These are phyloP conservation scores for Nakaseomyces glabratus DNA, from an alignment of 1,139 yeast species.

Conservation along the genomic window DNA sequence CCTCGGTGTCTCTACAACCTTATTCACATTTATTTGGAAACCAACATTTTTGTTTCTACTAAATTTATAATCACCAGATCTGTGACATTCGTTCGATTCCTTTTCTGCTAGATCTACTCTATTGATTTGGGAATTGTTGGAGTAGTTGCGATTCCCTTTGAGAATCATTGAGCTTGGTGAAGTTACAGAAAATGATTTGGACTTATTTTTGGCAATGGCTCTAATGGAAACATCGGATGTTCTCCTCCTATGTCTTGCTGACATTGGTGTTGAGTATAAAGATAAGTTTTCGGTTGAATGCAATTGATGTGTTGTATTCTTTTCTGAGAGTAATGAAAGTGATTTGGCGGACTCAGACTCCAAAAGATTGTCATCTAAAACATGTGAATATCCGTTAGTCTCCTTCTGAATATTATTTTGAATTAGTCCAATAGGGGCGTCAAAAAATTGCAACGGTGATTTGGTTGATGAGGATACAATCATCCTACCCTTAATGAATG, in stretches of 20 bases:
- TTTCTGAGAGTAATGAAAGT: conserved; percentile 6
- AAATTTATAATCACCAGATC: too few relatives aligned
- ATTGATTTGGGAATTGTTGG: too few relatives aligned
- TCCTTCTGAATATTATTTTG: conserved; percentile 1
- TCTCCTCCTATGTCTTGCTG: conserved; percentile 5
- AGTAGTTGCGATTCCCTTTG: too few relatives aligned
- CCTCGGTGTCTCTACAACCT: too few relatives aligned
- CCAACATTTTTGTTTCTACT: too few relatives aligned
- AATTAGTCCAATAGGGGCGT: conserved; percentile 13
- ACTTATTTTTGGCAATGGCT: not conserved
- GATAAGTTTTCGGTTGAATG: conserved; percentile 2
- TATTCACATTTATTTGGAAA: too few relatives aligned
- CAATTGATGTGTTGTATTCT: not conserved
- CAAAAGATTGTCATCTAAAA: conserved; percentile 13
- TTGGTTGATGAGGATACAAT: conserved; percentile 34
- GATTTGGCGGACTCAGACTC: conserved; percentile 9
- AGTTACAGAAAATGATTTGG: conserved; percentile 11
- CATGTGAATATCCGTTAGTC: conserved; percentile 2
- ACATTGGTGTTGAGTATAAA: not conserved
- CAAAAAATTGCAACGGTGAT: conserved; percentile 24
- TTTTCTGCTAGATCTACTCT: too few relatives aligned
- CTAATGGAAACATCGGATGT: not conserved
- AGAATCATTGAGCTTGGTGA: conserved; percentile 10
- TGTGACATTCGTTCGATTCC: too few relatives aligned
- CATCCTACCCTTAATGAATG: conserved; percentile 55